Conservation (phyloP, 106 monocot genomes). For the Amphibolis antarctica region DNA sequence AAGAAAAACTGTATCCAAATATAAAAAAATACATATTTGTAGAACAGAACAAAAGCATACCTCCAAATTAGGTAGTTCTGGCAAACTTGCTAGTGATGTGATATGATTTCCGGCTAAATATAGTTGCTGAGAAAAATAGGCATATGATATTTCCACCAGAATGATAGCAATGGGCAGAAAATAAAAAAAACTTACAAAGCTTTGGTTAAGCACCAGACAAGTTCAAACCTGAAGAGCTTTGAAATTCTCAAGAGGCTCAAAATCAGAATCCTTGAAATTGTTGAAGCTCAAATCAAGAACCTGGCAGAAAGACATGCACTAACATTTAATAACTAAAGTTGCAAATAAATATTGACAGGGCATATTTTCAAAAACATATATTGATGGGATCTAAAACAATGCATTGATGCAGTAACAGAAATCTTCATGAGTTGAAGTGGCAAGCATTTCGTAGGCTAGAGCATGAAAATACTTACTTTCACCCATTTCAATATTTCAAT, state of each 20-base stretch:
- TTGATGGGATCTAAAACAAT: not conserved
- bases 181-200: too few relatives aligned
- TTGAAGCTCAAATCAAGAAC: constrained; percentile 99
- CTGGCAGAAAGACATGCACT: constrained; percentile 16
- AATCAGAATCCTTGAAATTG: constrained; percentile 70
- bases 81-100: constrained; percentile 71
- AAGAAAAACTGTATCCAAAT: not conserved
- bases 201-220: not conserved
- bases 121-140: constrained; percentile 67
- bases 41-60: constrained; percentile 20
- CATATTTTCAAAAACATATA: not conserved
- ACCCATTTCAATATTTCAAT: constrained; percentile 74
- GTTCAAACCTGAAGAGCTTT: constrained; percentile 73
- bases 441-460: constrained; percentile 1
- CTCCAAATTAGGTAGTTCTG: constrained; percentile 86
- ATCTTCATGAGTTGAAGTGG: not conserved
- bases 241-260: constrained; percentile 87
- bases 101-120: constrained; percentile 99
- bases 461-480: constrained; percentile 36
- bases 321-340: not conserved
- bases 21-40: not conserved
- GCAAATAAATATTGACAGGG: not conserved
- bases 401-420: too few relatives aligned
- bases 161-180: not conserved
- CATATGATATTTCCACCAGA: not conserved